Evolutionary conservation across 805 yeast species (phyloP), one percentile per base, ranked within the genome.

Genomic region (Ogataea paraovalis): DNA sequence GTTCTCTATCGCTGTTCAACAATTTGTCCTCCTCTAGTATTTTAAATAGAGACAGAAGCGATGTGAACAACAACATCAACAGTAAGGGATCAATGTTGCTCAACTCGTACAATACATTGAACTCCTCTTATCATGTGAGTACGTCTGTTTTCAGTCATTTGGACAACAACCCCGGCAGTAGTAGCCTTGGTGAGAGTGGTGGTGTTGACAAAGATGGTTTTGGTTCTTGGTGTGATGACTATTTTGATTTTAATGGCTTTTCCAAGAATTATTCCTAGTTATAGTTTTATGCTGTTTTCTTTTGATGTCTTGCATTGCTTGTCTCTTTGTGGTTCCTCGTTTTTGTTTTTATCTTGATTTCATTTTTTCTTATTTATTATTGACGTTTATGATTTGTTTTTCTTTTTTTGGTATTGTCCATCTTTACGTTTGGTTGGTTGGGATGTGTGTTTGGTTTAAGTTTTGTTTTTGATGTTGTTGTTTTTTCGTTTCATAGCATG

Each of bases 71-170:
- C 14, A 30, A n/a, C 6, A 25, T 25, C 9, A 25, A 7, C 28
- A 25, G 10, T 25, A 25, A 6, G 10, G 28, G 12, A 14, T 32
- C 18, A 14, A 8, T 32, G 36, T 13, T n/a, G 25, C 49, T 52
- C 1, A 38, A 49, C 34, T 55, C 59, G 14, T 53, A 49, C 48
- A 48, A 50, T 34, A 51, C 59, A 12, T 25, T 46, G 12, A 42
- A 39, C 19, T 49, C 52, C n/a, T 46, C 18, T 23, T 21, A 42
- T 34, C 39, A 41, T 21, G 22, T 41, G n/a, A 33, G 42, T 27
- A 27, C 4, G 4, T 23, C 38, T 16, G 21, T 34, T 4, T 34
- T 34, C 38, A 34, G 38, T 18, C 19, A 34, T 34, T 16, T 34
- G 38, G 16, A 16, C 16, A 34, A 34, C 16, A 34, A 34, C 16